phyloP scores from a whole-genome alignment of 2,329 filamentous ascomycete genomes.

The Dichotomopilus funicola region DNA sequence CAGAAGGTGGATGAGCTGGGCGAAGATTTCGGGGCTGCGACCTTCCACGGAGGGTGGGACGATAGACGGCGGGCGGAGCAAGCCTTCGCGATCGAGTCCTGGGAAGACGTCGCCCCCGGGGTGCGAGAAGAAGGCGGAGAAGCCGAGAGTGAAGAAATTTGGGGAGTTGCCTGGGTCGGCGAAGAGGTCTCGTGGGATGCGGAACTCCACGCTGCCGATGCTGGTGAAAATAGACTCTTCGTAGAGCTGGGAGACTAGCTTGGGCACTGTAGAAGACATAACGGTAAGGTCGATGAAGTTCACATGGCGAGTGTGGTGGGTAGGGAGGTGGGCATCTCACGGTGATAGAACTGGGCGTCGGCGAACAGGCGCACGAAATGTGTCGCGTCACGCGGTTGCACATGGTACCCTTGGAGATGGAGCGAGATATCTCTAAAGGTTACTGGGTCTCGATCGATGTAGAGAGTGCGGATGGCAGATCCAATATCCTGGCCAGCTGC shows the following conservation, averaged over 20 bases:
- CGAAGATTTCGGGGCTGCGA: constrained; percentile 76
- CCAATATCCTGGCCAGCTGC: constrained; percentile 48
- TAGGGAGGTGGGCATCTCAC: constrained; percentile 40
- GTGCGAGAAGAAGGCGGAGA: constrained; percentile 77
- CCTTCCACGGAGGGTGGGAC: constrained; percentile 74
- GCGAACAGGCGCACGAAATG: constrained; percentile 92
- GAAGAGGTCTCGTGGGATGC: constrained; percentile 84
- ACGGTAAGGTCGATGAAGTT: neutral
- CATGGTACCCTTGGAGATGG: constrained; percentile 88
- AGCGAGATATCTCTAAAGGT: constrained; percentile 86
- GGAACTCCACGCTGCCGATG: constrained; percentile 80
- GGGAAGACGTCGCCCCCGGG: constrained; percentile 75
- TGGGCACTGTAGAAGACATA: constrained; percentile 57
- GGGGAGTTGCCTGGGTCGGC: constrained; percentile 78
- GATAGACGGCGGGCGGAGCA: constrained; percentile 83
- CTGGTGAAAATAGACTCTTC: constrained; percentile 88
- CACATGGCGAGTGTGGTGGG: neutral
- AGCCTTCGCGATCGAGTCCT: constrained; percentile 67
- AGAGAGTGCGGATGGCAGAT: constrained; percentile 65
- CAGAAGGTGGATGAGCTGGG: constrained; percentile 72
- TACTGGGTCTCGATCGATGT: constrained; percentile 86
- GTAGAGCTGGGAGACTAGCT: constrained; percentile 83
- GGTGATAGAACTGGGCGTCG: constrained; percentile 88
- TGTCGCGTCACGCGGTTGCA: constrained; percentile 70
- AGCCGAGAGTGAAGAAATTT: constrained; percentile 92